Evolutionary conservation across 1,284 basidiomycete species (phyloP).

Genomic region (Ganoderma meredithae): DNA sequence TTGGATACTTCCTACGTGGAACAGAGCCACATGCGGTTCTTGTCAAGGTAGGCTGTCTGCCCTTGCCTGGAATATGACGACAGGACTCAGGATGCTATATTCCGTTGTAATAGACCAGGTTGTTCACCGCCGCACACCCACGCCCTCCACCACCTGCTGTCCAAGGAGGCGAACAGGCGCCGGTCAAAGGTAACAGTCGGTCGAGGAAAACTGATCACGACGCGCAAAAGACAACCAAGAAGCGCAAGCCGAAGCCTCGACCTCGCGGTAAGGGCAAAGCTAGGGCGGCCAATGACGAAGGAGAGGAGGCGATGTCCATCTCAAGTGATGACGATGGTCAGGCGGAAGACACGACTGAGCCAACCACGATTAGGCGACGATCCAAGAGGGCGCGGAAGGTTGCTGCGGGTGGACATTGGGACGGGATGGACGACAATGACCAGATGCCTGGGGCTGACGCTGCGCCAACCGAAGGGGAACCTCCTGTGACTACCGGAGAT

Average conservation of each 20-base stretch:
- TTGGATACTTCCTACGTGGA: constrained; percentile 82
- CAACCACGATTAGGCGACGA: constrained; percentile 26
- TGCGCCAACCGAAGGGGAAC: neutral
- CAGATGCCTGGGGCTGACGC: constrained; percentile 7
- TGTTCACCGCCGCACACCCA: constrained; percentile 56
- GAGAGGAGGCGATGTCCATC: constrained; percentile 35
- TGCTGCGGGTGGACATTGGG: constrained; percentile 36
- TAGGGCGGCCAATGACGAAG: constrained; percentile 33
- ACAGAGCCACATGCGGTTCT: constrained; percentile 76
- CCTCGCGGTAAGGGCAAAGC: constrained; percentile 50
- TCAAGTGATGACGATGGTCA: constrained; percentile 37
- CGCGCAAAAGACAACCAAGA: constrained; percentile 45
- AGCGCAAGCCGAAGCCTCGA: constrained; percentile 42
- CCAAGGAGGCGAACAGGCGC: constrained; percentile 14
- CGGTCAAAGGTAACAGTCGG: constrained; percentile 15
- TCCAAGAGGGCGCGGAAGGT: constrained; percentile 35
- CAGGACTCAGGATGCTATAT: neutral
- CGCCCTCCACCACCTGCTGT: constrained; percentile 33
- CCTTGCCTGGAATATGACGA: neutral
- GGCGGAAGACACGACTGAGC: constrained; percentile 4
- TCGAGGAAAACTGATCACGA: constrained; percentile 2
- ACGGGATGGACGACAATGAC: constrained; percentile 32
- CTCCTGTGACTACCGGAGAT: neutral
- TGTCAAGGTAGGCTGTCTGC: constrained; percentile 60
- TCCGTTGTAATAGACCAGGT: constrained; percentile 51